Conservation (phyloP, 1,284 basidiomycete species). For the Fomitopsis pinicola region DNA sequence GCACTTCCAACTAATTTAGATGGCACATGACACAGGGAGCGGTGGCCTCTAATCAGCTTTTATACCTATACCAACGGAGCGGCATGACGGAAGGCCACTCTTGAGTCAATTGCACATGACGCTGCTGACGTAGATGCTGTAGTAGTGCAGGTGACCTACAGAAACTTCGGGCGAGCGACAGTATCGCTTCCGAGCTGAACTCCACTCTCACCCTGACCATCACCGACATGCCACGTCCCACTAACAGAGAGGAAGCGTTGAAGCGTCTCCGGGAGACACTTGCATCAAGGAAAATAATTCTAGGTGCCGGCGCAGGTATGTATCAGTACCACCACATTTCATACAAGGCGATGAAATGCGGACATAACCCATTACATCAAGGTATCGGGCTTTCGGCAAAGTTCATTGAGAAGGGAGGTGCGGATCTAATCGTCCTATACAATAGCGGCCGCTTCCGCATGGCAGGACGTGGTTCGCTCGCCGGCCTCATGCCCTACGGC, state of each 20-base stretch:
- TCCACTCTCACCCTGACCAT: not conserved
- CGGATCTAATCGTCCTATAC: slow-evolving; percentile 21
- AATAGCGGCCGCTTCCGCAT: slow-evolving; percentile 23
- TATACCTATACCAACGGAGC: not conserved
- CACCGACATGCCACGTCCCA: slow-evolving; percentile 13
- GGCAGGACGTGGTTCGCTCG: slow-evolving; percentile 20
- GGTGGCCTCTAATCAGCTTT: not conserved
- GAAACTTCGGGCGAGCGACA: not conserved
- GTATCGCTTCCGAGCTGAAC: not conserved
- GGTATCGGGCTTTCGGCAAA: slow-evolving; percentile 22
- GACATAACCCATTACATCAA: not conserved
- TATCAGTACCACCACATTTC: not conserved
- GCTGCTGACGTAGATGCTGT: not conserved
- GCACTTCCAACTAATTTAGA: too few relatives aligned
- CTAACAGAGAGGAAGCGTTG: slow-evolving; percentile 16
- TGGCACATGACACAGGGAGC: not conserved
- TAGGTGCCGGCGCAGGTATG: slow-evolving; percentile 18
- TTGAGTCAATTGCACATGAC: not conserved
- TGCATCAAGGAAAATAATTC: slow-evolving; percentile 13
- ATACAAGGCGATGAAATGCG: not conserved
- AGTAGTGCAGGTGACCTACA: not conserved
- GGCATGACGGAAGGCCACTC: not conserved
- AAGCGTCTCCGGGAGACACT: slow-evolving; percentile 16
- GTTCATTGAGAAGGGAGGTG: slow-evolving; percentile 21
- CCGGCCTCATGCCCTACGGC: slow-evolving; percentile 22